phyloP scores from a whole-genome alignment of 1,284 basidiomycete species.

The Microbotryum silenes-acaulis region DNA sequence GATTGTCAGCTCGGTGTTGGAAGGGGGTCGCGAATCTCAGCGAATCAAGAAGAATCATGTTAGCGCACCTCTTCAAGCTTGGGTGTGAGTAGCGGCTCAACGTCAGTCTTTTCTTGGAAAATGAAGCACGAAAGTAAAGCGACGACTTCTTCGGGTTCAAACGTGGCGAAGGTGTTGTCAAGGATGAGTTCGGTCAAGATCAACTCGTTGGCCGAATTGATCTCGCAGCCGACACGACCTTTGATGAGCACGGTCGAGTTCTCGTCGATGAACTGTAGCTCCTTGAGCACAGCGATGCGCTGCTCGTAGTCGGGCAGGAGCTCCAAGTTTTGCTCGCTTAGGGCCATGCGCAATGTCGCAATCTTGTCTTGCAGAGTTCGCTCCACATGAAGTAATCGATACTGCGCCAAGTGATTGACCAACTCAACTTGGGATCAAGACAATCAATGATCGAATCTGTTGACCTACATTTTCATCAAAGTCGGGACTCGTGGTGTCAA shows the following conservation, averaged over 20 bases:
- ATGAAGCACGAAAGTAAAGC: conserved; percentile 92
- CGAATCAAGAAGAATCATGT: not conserved
- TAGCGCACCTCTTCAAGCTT: conserved; percentile 55
- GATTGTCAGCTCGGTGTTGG: not conserved
- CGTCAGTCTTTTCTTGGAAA: conserved; percentile 93
- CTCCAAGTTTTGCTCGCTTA: conserved; percentile 95
- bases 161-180: conserved; percentile 83
- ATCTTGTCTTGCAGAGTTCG: conserved; percentile 67
- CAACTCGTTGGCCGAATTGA: conserved; percentile 93
- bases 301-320: conserved; percentile 96
- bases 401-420: conserved; percentile 47
- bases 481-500: conserved; percentile 13
- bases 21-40: too few species aligned
- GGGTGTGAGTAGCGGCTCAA: conserved; percentile 68
- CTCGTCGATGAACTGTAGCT: conserved; percentile 84
- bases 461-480: conserved; percentile 6
- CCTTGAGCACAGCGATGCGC: conserved; percentile 80
- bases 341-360: conserved; percentile 60
- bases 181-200: conserved; percentile 93
- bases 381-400: conserved; percentile 62
- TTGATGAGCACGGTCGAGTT: conserved; percentile 91
- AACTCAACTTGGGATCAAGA: too few species aligned
- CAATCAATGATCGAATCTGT: too few species aligned
- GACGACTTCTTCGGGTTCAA: conserved; percentile 93
- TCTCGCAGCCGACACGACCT: conserved; percentile 96